Evolutionary conservation across 306 rosid genomes (phyloP).

Genomic region (Gastrolobium villosum): DNA sequence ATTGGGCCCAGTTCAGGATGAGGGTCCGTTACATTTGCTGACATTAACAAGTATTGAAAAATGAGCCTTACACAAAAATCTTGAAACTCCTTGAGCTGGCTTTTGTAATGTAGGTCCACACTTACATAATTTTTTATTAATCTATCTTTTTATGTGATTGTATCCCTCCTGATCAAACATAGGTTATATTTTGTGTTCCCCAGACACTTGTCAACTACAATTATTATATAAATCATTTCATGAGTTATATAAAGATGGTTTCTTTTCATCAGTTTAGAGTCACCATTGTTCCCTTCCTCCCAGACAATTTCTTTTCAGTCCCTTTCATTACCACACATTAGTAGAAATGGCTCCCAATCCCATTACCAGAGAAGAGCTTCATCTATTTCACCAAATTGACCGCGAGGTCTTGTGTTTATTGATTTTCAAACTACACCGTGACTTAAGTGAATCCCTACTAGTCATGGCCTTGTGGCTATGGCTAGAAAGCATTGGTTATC

Average conservation of each 20-base stretch:
- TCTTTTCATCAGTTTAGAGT: neutral
- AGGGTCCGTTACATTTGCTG: too few species aligned
- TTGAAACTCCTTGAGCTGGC: neutral
- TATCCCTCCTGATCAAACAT: too few species aligned
- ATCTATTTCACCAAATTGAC: slow-evolving; percentile 50
- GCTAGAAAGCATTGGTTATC: slow-evolving; percentile 58
- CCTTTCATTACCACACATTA: neutral
- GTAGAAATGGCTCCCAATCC: slow-evolving; percentile 20
- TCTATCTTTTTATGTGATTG: too few species aligned
- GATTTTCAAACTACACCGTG: slow-evolving; percentile 40
- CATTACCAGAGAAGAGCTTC: slow-evolving; percentile 48
- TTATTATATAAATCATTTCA: neutral
- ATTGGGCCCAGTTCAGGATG: too few species aligned
- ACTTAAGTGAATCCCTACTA: slow-evolving; percentile 52
- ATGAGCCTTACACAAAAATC: too few species aligned
- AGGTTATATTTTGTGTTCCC: neutral
- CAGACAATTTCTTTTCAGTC: neutral
- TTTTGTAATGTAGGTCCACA: neutral
- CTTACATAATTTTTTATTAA: too few species aligned
- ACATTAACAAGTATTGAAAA: neutral
- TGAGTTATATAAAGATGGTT: neutral
- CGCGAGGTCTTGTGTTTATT: slow-evolving; percentile 57
- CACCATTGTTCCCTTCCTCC: neutral
- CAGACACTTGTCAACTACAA: neutral
- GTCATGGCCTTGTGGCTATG: slow-evolving; percentile 74